Evolutionary conservation across 768 basidiomycete species (phyloP), one percentile per base, ranked within the genome.

Genomic region (Chlorophyllum brunneum): DNA sequence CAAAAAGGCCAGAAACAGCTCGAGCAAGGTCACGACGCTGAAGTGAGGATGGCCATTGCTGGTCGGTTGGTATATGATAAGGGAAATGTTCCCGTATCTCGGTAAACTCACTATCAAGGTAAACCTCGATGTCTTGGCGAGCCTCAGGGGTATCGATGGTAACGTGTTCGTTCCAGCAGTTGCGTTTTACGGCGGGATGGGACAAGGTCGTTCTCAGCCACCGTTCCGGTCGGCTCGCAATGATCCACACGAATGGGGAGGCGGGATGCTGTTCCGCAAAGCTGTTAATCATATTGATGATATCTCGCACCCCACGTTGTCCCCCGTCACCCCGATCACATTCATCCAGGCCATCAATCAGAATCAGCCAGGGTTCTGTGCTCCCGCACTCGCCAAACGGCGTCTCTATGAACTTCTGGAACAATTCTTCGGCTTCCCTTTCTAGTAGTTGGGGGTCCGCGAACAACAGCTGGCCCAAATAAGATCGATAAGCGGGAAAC

Each of bases 311-410:
- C 8, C 23, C 31, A 1, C 22, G 31, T 29, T 44, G 34, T 36
- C 15, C 34, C 16, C 6, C 34, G 13, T 15, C 11, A 6, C 16
- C 42, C 20, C 24, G 31, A 20, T 42, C 40, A 13, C 40, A 51
- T 33, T 41, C 30, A 24, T 51, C 49, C 30, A 51, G 9, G 15
- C 49, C 49, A 20, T 51, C 51, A 20, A 51, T 38, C 13, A 51
- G 42, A 15, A 51, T 36, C 42, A 44, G 10, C 34, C 42, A 29
- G 13, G 23, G 24, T 8, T 4, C 34, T 6, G 16, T 15, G 6
- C 36, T 18, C 13, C 23, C 18, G 11, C 8, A 22, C 11, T 18
- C 2, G 6, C 41, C n/a, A 30, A 51, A 51, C 2, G 51, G 51
- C 27, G 24, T 22, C 7, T 13, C 41, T 36, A 44, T 44, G 13